Percentiles rank a stretch among this genome's conserved stretches.
Conservation (phyloP, 2,329 filamentous ascomycete genomes). For the Talaromyces albobiverticillius region DNA sequence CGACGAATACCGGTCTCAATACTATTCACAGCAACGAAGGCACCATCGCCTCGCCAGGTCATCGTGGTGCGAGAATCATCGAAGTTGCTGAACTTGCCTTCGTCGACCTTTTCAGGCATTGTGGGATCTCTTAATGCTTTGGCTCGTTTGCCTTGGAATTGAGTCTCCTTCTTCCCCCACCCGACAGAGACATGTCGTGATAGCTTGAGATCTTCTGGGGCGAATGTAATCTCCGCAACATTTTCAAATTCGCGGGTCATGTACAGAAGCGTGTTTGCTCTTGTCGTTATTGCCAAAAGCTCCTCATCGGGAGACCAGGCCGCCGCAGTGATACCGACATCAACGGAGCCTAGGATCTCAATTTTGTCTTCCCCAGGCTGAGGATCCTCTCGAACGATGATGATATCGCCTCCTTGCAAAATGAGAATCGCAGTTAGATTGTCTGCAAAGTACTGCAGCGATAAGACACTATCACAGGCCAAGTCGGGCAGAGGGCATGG, state of each 20-base stretch:
- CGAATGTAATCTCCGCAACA: conserved; percentile 71
- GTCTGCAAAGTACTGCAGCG: conserved; percentile 82
- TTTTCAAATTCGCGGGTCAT: conserved; percentile 92
- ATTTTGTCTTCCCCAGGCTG: conserved; percentile 70
- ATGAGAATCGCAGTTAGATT: conserved; percentile 75
- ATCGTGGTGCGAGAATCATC: conserved; percentile 72
- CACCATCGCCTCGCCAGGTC: conserved; percentile 92
- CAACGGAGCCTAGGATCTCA: conserved; percentile 92
- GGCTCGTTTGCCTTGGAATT: conserved; percentile 90
- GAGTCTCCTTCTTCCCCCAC: conserved; percentile 97
- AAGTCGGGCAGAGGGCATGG: conserved; percentile 75
- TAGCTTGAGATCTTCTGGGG: conserved; percentile 72
- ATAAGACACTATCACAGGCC: conserved; percentile 70
- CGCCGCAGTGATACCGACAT: conserved; percentile 84
- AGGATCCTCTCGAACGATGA: conserved; percentile 74
- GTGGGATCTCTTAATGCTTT: conserved; percentile 87
- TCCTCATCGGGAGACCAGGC: conserved; percentile 96
- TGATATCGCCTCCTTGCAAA: conserved; percentile 84
- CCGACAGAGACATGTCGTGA: conserved; percentile 95
- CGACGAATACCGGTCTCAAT: conserved; percentile 68
- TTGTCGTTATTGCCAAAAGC: conserved; percentile 77
- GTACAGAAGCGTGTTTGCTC: conserved; percentile 74
- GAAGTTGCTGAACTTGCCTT: conserved; percentile 69
- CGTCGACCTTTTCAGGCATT: conserved; percentile 86
- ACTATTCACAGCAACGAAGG: conserved; percentile 82